Conservation (phyloP, 2,329 filamentous ascomycete genomes). For the Cadophora sp. region DNA sequence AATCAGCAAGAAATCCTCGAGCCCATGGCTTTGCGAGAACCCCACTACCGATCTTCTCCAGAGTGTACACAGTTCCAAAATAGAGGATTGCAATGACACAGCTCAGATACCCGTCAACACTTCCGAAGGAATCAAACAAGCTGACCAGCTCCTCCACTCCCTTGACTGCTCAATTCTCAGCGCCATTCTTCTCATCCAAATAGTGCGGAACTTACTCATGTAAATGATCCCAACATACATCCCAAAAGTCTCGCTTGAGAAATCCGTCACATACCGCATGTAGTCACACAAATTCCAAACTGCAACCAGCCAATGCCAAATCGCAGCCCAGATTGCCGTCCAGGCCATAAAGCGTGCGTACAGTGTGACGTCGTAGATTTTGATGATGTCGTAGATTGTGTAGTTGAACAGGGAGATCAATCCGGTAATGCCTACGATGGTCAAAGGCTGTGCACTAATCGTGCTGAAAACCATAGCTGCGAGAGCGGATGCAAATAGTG, state of each 20-base stretch:
- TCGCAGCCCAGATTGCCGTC: constrained; percentile 49
- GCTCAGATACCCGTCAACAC: constrained; percentile 21
- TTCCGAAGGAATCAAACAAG: constrained; percentile 18
- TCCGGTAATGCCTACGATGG: constrained; percentile 63
- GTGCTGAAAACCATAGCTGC: constrained; percentile 61
- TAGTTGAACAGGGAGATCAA: constrained; percentile 63
- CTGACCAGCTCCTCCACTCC: constrained; percentile 22
- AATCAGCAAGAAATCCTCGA: constrained; percentile 20
- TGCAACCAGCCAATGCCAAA: constrained; percentile 64
- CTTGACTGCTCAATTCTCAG: constrained; percentile 16
- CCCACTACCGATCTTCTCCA: constrained; percentile 17
- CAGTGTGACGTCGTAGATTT: constrained; percentile 53
- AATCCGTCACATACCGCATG: constrained; percentile 63
- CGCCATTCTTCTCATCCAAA: not conserved
- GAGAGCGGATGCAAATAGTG: constrained; percentile 59
- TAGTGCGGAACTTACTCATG: constrained; percentile 16
- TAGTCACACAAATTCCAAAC: constrained; percentile 61
- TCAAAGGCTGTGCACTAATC: constrained; percentile 58
- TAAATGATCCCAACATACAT: constrained; percentile 26
- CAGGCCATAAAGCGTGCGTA: constrained; percentile 62
- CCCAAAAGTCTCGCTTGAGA: constrained; percentile 20
- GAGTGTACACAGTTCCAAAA: constrained; percentile 17
- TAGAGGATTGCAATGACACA: constrained; percentile 22
- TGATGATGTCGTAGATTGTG: constrained; percentile 63
- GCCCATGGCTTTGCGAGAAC: constrained; percentile 16